phyloP scores from a whole-genome alignment of 768 basidiomycete genomes.

The Termitomyces sp. region DNA sequence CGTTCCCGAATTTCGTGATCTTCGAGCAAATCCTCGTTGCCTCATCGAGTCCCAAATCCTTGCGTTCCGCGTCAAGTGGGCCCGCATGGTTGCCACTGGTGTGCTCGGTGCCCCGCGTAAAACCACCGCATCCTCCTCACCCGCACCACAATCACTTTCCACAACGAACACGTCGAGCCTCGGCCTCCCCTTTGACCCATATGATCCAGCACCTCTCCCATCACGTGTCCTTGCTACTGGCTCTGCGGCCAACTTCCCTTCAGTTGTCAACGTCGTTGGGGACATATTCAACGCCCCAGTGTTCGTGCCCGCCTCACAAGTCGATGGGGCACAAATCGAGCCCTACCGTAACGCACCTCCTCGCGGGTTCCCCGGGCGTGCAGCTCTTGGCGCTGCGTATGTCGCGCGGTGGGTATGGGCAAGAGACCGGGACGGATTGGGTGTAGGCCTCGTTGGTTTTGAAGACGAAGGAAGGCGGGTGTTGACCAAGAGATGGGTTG shows the following conservation, averaged over 20 bases:
- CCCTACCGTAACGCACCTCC: slow-evolving; percentile 75
- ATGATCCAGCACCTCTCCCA: slow-evolving; percentile 64
- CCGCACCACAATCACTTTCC: slow-evolving; percentile 3
- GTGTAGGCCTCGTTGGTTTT: slow-evolving; percentile 49
- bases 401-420: slow-evolving; percentile 84
- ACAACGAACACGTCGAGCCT: slow-evolving; percentile 35
- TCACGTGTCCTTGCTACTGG: slow-evolving; percentile 66
- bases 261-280: slow-evolving; percentile 71
- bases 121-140: slow-evolving; percentile 22
- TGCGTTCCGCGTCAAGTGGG: slow-evolving; percentile 80
- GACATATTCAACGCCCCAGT: slow-evolving; percentile 84
- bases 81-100: slow-evolving; percentile 64
- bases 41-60: slow-evolving; percentile 79
- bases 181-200: slow-evolving; percentile 74
- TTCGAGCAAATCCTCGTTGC: slow-evolving; percentile 85
- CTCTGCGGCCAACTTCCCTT: slow-evolving; percentile 81
- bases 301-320: slow-evolving; percentile 67
- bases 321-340: slow-evolving; percentile 69
- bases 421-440: slow-evolving; percentile 46
- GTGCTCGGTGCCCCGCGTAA: slow-evolving; percentile 48
- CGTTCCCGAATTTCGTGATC: slow-evolving; percentile 83
- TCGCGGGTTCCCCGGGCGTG: slow-evolving; percentile 61
- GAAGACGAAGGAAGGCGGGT: slow-evolving; percentile 77
- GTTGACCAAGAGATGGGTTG: slow-evolving; percentile 70
- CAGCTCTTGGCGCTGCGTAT: slow-evolving; percentile 71